phyloP scores from a whole-genome alignment of 192 early-diverging fungal genomes.

The Backusella mclennaniae region DNA sequence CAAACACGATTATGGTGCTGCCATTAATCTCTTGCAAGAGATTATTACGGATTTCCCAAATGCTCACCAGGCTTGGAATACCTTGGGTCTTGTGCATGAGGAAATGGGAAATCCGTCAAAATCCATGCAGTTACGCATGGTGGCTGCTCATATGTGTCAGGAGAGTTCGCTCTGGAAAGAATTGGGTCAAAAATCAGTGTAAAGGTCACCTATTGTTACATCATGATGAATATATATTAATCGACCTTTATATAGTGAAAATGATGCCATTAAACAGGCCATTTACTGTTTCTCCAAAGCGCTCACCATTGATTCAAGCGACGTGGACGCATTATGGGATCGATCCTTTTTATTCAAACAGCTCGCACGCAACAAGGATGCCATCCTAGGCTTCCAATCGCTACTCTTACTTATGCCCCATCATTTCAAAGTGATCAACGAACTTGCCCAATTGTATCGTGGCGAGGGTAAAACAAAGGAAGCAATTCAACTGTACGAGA shows the following conservation, averaged over 20 bases:
- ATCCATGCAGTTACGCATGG: constrained; percentile 73
- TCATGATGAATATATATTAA: too few species aligned
- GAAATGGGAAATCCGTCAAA: constrained; percentile 75
- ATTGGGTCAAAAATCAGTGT: constrained; percentile 72
- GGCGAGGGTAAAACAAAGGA: constrained; percentile 52
- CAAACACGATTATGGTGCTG: constrained; percentile 60
- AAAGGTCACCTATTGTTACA: background rate
- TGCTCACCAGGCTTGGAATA: constrained; percentile 81
- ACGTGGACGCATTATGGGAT: constrained; percentile 70
- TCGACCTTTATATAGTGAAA: constrained; percentile 36
- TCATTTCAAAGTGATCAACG: constrained; percentile 63
- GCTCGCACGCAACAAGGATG: constrained; percentile 45
- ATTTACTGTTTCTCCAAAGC: constrained; percentile 81
- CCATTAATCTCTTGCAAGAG: constrained; percentile 75
- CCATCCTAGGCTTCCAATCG: constrained; percentile 55
- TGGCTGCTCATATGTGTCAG: constrained; percentile 87
- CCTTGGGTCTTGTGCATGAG: constrained; percentile 87
- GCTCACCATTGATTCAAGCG: constrained; percentile 56
- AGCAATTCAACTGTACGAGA: constrained; percentile 59
- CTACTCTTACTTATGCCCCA: constrained; percentile 63
- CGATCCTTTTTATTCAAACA: constrained; percentile 64
- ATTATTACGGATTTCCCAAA: constrained; percentile 72
- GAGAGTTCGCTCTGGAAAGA: constrained; percentile 81
- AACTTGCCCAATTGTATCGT: constrained; percentile 59
- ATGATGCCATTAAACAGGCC: constrained; percentile 71